phyloP scores from a whole-genome alignment of 2,329 filamentous ascomycete genomes.

The Colletotrichum abscissum region DNA sequence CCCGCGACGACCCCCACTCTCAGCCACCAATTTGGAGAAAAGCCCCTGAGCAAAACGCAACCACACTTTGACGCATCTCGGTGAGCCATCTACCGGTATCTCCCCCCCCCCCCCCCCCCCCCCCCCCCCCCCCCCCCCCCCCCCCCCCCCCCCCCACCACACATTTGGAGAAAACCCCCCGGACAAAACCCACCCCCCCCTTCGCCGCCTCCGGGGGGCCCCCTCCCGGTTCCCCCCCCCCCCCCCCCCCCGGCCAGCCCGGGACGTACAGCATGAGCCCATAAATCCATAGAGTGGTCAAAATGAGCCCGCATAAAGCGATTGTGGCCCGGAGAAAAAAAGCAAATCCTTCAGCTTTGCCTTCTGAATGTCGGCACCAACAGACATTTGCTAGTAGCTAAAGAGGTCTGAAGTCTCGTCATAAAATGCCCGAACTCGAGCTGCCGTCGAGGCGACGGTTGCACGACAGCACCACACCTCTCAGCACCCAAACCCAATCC shows the following conservation, averaged over 20 bases:
- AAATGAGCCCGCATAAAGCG: constrained; percentile 1
- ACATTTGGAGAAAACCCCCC: no score
- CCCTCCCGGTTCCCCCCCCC: no score
- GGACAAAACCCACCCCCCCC: no score
- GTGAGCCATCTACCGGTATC: background rate
- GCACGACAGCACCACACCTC: background rate
- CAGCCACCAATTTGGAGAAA: constrained; percentile 1
- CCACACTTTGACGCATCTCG: background rate
- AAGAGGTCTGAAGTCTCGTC: constrained; percentile 11
- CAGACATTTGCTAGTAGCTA: background rate
- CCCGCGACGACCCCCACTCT: constrained; percentile 6
- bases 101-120: background rate
- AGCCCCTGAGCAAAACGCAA: background rate
- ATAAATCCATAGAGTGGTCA: constrained; percentile 16
- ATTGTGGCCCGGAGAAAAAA: background rate
- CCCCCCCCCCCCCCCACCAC: background rate
- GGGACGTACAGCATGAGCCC: constrained; percentile 19
- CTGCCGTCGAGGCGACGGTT: background rate
- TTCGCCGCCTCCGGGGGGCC: no score
- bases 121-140: background rate
- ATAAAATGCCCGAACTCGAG: constrained; percentile 18
- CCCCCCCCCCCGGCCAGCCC: constrained; percentile 7
- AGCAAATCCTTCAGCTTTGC: background rate
- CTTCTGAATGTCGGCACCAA: background rate
- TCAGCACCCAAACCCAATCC: background rate